A percentile compares a stretch with the other conserved stretches of the same genome.
Conservation (phyloP, 441 rosid genomes). For the Erodium moschatum region DNA sequence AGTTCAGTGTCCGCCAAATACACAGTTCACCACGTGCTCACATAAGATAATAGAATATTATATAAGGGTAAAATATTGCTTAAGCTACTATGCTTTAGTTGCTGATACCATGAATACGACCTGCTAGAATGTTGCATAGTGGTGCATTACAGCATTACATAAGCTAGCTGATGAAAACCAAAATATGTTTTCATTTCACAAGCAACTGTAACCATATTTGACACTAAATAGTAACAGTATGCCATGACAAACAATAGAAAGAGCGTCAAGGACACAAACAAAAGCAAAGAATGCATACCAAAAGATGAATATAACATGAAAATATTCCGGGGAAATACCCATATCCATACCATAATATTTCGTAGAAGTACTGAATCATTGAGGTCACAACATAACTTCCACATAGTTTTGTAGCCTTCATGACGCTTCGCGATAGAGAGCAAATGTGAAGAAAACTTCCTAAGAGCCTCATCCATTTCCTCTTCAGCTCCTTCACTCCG, state of each 20-base stretch:
- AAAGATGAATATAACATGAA: constrained; percentile 4
- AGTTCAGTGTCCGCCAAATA: not conserved
- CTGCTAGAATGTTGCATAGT: not conserved
- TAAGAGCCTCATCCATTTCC: constrained; percentile 36
- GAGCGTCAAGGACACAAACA: not conserved
- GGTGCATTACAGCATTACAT: not conserved
- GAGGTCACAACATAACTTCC: constrained; percentile 80
- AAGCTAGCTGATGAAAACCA: not conserved
- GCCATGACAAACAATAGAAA: no score
- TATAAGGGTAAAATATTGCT: no score
- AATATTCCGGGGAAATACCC: constrained; percentile 8
- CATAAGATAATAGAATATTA: no score
- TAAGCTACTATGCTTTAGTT: not conserved
- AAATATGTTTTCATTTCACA: constrained; percentile 5
- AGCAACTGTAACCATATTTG: not conserved
- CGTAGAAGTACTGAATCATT: constrained; percentile 64
- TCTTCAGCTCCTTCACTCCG: constrained; percentile 32
- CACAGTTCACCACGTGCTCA: not conserved
- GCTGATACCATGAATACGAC: not conserved
- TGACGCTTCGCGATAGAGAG: constrained; percentile 65
- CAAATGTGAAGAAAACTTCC: constrained; percentile 61
- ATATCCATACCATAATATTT: constrained; percentile 68
- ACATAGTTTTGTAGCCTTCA: constrained; percentile 70
- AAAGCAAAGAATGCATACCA: not conserved
- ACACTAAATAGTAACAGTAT: not conserved